Evolutionary conservation across 495 filamentous ascomycete genomes (phyloP).

Genomic region (Aspergillus homomorphus): DNA sequence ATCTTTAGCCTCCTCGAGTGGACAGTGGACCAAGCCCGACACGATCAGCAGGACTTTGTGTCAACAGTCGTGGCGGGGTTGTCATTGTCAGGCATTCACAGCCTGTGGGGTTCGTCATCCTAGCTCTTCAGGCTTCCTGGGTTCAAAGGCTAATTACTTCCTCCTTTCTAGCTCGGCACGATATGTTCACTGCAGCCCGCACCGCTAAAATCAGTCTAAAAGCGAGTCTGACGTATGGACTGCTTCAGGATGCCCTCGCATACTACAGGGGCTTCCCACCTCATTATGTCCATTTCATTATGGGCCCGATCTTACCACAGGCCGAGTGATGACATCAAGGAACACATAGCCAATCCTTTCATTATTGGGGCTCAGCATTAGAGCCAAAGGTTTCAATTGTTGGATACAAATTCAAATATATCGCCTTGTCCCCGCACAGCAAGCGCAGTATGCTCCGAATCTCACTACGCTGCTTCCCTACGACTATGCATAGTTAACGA

Average conservation of each 20-base stretch:
- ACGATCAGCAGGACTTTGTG: conserved; percentile 62
- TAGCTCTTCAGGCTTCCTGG: neutral
- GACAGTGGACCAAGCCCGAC: conserved; percentile 73
- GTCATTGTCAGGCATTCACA: conserved; percentile 80
- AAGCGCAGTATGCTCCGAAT: neutral
- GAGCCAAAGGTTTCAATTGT: neutral
- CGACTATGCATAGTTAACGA: neutral
- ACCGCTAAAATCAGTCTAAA: conserved; percentile 77
- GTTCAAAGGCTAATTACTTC: conserved; percentile 16
- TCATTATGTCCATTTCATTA: conserved; percentile 67
- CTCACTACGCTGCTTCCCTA: neutral
- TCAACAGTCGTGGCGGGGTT: conserved; percentile 77
- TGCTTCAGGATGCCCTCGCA: conserved; percentile 70
- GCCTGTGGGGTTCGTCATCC: conserved; percentile 68
- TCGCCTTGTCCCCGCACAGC: neutral
- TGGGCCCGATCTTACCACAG: conserved; percentile 36
- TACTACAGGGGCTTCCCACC: conserved; percentile 63
- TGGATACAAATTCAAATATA: neutral
- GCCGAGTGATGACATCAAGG: conserved; percentile 10
- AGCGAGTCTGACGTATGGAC: conserved; percentile 74
- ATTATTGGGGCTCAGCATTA: neutral
- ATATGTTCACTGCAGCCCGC: conserved; percentile 75
- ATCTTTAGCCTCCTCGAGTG: conserved; percentile 77
- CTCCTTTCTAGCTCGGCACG: conserved; percentile 64
- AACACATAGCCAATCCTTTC: neutral